Base-by-base conservation (phyloP, 768 basidiomycete species). In the Mycena belliarum region DNA sequence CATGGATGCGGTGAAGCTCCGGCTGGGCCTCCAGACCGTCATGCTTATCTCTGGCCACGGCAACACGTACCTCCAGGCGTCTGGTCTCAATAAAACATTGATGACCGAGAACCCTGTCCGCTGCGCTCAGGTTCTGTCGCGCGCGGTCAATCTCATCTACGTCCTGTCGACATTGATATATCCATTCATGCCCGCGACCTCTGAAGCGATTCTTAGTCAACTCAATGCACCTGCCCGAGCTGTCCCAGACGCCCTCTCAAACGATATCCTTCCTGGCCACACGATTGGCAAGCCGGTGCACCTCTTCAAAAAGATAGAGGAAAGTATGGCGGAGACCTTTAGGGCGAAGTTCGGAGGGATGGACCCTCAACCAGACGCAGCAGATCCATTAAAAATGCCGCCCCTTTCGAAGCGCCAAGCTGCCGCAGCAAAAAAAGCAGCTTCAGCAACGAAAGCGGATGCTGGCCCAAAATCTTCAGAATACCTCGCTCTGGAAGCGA, bases 181-280 rank as follows among this genome's bases (percentile, higher is more conserved):
- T 69, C 96, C 97, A 0, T 99, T 93, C 86, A 98, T 99, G 95
- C 97, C 97, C 38, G 81, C 87, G 14, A 96, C 92, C 0, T 86
- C 89, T 33, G 84, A 83, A 24, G 79, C 86, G 3, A 95, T 99
- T 63, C 79, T 96, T 52, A 67, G 71, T 20, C 97, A 99, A 68
- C 82, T 98, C 61, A 93, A 97, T 68, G 95, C 94, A 0, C 94
- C 94, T 1, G 81, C 89, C 6, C 87, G 96, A 29, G 77, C 81
- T 10, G 87, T 96, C 3, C 91, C 96, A 1, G 80, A 81, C 54
- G 78, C 78, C 10, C 76, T 97, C 63, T 76, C 82, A 6, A 86
- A 84, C 63, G 97, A 98, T 69, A 86, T 99, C 59, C 81, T 98
- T 41, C 82, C 85, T 0, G 93, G 93, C 0, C 96, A 99, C 73